Percentiles rank a stretch among this genome's conserved stretches.
phyloP scores from a whole-genome alignment of 345 rosid species.

The Rhodamnia rubescens region DNA sequence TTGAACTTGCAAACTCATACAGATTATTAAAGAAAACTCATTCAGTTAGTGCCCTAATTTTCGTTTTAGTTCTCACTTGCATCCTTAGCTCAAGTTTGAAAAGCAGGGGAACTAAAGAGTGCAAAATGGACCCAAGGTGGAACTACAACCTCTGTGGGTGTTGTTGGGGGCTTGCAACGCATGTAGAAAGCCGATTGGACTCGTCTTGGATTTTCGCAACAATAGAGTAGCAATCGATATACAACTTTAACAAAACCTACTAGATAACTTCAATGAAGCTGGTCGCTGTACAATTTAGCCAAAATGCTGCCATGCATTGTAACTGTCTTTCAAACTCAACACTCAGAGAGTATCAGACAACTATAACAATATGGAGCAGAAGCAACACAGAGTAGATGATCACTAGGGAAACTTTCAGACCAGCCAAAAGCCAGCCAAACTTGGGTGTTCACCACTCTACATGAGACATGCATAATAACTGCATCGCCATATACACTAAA shows the following conservation, averaged over 20 bases:
- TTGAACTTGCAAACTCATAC: too few relatives aligned
- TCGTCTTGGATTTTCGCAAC: not conserved
- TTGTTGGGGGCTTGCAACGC: not conserved
- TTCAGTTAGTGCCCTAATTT: not conserved
- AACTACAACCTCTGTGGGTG: not conserved
- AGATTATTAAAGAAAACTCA: too few relatives aligned
- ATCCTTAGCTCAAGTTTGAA: not conserved
- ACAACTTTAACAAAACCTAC: not conserved
- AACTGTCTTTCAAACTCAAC: not conserved
- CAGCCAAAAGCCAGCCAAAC: not conserved
- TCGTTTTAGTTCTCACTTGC: not conserved
- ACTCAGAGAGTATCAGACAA: not conserved
- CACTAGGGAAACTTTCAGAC: not conserved
- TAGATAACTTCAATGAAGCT: not conserved
- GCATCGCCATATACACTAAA: not conserved
- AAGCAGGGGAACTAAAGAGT: not conserved
- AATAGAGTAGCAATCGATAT: not conserved
- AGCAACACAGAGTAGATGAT: not conserved
- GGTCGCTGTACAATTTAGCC: not conserved
- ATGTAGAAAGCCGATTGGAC: not conserved
- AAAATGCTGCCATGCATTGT: not conserved
- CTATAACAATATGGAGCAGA: not conserved
- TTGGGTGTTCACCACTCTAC: not conserved
- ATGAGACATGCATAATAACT: not conserved
- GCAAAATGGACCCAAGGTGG: not conserved